A percentile compares a stretch with the other conserved stretches of the same genome.
Conservation (phyloP, 768 basidiomycete genomes). For the Boletellus ananiceps region DNA sequence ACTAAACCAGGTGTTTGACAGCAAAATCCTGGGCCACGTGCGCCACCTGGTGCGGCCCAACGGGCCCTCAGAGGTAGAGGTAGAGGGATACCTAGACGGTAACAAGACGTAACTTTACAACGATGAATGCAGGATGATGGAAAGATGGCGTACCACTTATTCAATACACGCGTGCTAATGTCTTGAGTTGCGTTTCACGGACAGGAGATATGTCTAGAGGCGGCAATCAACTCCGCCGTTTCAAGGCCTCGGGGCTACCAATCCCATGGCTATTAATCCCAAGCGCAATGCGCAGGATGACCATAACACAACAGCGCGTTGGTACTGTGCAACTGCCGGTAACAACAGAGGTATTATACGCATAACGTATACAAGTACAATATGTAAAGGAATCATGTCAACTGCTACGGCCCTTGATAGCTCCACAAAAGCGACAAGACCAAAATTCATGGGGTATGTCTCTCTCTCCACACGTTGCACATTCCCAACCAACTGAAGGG, state of each 20-base stretch:
- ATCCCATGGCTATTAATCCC: no score
- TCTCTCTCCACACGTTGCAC: slow-evolving; percentile 56
- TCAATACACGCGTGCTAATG: slow-evolving; percentile 14
- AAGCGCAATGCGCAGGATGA: no score
- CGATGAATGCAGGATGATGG: slow-evolving; percentile 7
- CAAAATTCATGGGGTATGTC: slow-evolving; percentile 63
- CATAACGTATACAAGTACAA: neutral
- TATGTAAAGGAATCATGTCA: neutral
- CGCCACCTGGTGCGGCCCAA: slow-evolving; percentile 88
- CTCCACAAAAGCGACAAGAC: slow-evolving; percentile 73
- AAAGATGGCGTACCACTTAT: slow-evolving; percentile 20
- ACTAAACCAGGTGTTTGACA: slow-evolving; percentile 29
- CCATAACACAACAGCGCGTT: no score
- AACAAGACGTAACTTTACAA: slow-evolving; percentile 11
- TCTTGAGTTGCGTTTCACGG: neutral
- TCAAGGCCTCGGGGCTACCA: no score
- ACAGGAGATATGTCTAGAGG: neutral
- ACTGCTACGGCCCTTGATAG: slow-evolving; percentile 45
- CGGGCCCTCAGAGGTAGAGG: slow-evolving; percentile 84
- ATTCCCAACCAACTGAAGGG: slow-evolving; percentile 53
- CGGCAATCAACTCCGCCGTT: neutral
- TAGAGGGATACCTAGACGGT: slow-evolving; percentile 75
- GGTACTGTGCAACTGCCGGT: neutral
- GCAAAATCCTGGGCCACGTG: slow-evolving; percentile 81
- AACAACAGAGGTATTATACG: neutral